Base-by-base conservation (phyloP, 1,139 yeast genomes). In the Diutina mesorugosa region DNA sequence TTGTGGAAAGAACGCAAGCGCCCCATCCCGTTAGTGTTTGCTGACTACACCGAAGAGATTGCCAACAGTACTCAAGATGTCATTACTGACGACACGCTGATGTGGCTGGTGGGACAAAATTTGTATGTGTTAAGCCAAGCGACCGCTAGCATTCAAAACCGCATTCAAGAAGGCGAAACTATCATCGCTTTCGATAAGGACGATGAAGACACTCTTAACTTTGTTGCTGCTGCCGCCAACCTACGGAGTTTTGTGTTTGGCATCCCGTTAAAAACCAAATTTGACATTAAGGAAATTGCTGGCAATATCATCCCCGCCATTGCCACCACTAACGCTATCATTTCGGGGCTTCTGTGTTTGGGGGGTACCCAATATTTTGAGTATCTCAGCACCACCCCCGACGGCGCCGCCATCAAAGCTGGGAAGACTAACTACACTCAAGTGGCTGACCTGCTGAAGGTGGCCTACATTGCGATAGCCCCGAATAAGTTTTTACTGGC, bases 271-370 rank as follows among this genome's bases (percentile, higher is more conserved):
- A 86, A 87, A 67, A 77, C 96, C 16, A 87, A 89, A 62, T 95
- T 95, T 65, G 96, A 90, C 60, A 82, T 88, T 61, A 95, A 95
- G 68, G 83, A 95, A 66, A 90, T 91, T 63, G 99, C 99, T 0
- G 99, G 99, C 9, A 93, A 93, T 67, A 95, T 95, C 64, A 93
- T 95, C 56, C 99, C 99, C 0, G 99, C 99, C 0, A 91, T 95
- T 63, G 99, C 99, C 12, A 93, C 99, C 1, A 93, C 98, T 10
- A 95, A 95, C 68, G 98, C 99, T 1, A 85, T 93, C 26, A 85
- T 93, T 60, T 91, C 97, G 0, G 99, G 99, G 0, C 79, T 90
- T 60, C 86, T 95, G 30, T 84, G 90, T 14, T 67, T 91, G 57
- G 85, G 83, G 57, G 86, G 91, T 0, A 70, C 89, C 56, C 80